Percentiles rank a stretch among this genome's conserved stretches.
These are phyloP conservation scores for Fusarium cyanostomum DNA, from an alignment of 2,329 filamentous ascomycete genomes.

Conservation along the genomic window DNA sequence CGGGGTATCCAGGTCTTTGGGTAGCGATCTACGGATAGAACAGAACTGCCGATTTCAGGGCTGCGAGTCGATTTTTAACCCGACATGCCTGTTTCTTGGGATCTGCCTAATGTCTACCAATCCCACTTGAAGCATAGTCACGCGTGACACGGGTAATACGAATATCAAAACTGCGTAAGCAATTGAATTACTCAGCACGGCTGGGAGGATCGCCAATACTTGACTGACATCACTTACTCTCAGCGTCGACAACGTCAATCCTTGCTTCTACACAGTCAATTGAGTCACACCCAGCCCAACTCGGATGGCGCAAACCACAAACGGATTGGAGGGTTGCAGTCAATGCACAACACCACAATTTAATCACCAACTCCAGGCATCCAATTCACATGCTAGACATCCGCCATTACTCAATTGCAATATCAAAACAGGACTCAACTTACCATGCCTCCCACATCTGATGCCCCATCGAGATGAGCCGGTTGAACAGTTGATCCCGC, in stretches of 20 bases:
- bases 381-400: background rate
- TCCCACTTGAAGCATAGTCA: background rate
- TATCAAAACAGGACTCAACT: background rate
- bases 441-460: conserved; percentile 88
- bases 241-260: background rate
- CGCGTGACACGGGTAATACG: too few species aligned
- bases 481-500: conserved; percentile 83
- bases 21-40: too few species aligned
- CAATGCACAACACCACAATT: background rate
- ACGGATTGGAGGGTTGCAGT: too few species aligned
- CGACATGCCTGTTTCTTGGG: background rate
- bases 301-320: too few species aligned
- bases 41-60: background rate
- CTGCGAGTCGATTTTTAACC: background rate
- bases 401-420: background rate
- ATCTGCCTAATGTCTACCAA: background rate
- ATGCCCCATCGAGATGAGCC: conserved; percentile 76
- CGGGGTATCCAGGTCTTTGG: conserved; percentile 5
- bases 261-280: background rate
- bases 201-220: background rate
- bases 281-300: background rate
- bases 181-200: background rate
- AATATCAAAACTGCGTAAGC: background rate
- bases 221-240: conserved; percentile 1
- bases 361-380: conserved; percentile 17